Evolutionary conservation across 192 early-diverging fungal species (phyloP).

Genomic region (Geranomyces michiganensis): DNA sequence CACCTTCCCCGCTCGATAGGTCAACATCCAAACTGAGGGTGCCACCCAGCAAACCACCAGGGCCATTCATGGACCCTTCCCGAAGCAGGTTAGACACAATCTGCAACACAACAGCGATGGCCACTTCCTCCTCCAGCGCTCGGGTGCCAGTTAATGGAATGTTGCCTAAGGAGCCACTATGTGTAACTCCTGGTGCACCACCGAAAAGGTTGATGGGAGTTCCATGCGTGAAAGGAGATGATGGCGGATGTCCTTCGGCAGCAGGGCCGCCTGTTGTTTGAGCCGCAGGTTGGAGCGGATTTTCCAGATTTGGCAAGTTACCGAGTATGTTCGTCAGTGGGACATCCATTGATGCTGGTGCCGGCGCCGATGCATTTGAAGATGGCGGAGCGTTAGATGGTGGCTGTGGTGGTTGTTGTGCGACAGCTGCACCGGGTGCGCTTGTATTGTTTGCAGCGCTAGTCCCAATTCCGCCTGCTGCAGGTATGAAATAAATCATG

Average conservation of each 20-base stretch:
- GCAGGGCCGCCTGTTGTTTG: background rate
- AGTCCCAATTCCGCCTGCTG: background rate
- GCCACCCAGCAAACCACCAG: constrained; percentile 30
- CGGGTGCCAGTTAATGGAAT: background rate
- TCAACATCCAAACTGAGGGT: constrained; percentile 29
- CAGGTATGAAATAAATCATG: constrained; percentile 34
- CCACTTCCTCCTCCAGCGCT: constrained; percentile 26
- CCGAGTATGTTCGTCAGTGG: background rate
- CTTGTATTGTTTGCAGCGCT: background rate
- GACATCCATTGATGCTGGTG: background rate
- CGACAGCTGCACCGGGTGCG: background rate
- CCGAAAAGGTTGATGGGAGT: background rate
- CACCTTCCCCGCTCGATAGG: background rate
- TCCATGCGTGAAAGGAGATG: background rate
- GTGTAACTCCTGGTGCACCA: background rate
- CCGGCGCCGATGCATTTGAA: background rate
- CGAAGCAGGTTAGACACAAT: constrained; percentile 31
- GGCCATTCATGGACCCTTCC: constrained; percentile 30
- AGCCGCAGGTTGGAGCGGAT: background rate
- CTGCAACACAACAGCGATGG: constrained; percentile 30
- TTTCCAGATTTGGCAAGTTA: background rate
- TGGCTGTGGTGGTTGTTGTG: background rate
- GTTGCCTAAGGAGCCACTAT: background rate
- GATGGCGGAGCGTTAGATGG: background rate
- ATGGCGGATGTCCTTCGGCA: background rate